Percentiles rank a stretch among this genome's conserved stretches.
Conservation (phyloP, 306 rosid species). For the Cajanus cajan region DNA sequence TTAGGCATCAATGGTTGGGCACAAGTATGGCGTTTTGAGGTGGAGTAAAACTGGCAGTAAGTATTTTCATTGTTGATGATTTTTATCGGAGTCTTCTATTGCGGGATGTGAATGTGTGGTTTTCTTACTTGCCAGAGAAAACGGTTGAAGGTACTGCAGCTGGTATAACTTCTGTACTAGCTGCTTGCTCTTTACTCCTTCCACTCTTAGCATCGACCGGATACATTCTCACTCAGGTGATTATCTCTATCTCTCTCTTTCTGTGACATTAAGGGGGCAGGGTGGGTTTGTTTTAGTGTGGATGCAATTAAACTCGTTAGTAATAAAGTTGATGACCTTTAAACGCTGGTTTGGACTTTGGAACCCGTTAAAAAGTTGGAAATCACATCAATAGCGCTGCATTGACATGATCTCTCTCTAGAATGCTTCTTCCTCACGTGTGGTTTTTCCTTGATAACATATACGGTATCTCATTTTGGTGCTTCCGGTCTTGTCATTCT, state of each 20-base stretch:
- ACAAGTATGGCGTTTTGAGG: constrained; percentile 91
- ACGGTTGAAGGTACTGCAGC: constrained; percentile 99
- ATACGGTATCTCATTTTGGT: neutral
- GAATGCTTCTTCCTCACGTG: neutral
- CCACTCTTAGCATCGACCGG: constrained; percentile 90
- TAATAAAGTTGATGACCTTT: neutral
- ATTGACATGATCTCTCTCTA: neutral
- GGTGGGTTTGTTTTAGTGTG: neutral
- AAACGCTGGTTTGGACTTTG: neutral
- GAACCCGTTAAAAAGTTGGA: too few species aligned
- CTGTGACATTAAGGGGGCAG: neutral
- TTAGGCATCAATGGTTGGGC: constrained; percentile 97
- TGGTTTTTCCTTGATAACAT: neutral
- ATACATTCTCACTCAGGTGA: constrained; percentile 82
- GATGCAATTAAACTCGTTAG: neutral
- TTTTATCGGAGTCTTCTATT: constrained; percentile 21
- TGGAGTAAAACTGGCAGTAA: constrained; percentile 98
- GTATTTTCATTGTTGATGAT: constrained; percentile 34
- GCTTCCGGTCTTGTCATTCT: neutral
- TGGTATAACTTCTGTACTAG: constrained; percentile 93
- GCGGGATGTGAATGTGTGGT: constrained; percentile 24
- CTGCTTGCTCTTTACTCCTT: constrained; percentile 84
- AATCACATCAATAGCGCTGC: too few species aligned
- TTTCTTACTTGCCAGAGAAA: constrained; percentile 66
- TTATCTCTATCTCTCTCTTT: constrained; percentile 26